These are phyloP conservation scores for Chrysoporthe austroafricana DNA, from an alignment of 2,329 filamentous ascomycete genomes.

Conservation along the genomic window DNA sequence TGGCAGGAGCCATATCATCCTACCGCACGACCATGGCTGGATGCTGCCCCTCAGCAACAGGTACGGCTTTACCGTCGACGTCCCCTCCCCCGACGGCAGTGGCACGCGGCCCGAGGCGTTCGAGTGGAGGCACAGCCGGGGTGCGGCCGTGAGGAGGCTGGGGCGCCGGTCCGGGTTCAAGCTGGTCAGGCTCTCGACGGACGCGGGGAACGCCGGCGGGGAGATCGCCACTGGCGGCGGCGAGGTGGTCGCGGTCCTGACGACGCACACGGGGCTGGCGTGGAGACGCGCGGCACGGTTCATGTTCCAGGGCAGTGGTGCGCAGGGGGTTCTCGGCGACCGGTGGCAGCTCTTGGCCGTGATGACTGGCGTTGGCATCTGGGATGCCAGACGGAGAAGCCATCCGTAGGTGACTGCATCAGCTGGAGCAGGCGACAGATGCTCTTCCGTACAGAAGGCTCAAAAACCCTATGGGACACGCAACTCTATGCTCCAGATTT, in stretches of 20 bases:
- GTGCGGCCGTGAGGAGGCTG: background rate
- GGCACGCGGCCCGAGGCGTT: slow-evolving; percentile 10
- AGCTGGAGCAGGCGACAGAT: background rate
- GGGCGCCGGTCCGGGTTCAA: slow-evolving; percentile 7
- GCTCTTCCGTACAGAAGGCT: no score
- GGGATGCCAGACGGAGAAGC: background rate
- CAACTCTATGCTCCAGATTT: no score
- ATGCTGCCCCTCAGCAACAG: background rate
- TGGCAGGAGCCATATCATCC: background rate
- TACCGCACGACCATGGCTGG: background rate
- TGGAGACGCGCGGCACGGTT: background rate
- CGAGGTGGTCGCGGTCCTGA: slow-evolving; percentile 15
- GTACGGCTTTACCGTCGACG: slow-evolving; percentile 1
- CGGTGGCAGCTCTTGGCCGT: slow-evolving; percentile 13
- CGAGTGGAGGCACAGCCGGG: slow-evolving; percentile 12
- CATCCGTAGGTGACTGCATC: background rate
- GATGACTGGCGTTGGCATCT: slow-evolving; percentile 16
- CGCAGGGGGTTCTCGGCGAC: slow-evolving; percentile 10
- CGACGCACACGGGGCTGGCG: background rate
- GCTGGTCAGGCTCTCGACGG: slow-evolving; percentile 16
- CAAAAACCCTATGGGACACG: no score
- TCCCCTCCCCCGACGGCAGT: background rate
- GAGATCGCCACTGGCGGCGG: slow-evolving; percentile 11
- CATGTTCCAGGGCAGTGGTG: slow-evolving; percentile 14
- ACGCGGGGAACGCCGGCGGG: background rate